Percentiles rank a stretch among this genome's conserved stretches.
Evolutionary conservation across 1,284 basidiomycete species (phyloP).

Genomic region (Ustilago vetiveriae): DNA sequence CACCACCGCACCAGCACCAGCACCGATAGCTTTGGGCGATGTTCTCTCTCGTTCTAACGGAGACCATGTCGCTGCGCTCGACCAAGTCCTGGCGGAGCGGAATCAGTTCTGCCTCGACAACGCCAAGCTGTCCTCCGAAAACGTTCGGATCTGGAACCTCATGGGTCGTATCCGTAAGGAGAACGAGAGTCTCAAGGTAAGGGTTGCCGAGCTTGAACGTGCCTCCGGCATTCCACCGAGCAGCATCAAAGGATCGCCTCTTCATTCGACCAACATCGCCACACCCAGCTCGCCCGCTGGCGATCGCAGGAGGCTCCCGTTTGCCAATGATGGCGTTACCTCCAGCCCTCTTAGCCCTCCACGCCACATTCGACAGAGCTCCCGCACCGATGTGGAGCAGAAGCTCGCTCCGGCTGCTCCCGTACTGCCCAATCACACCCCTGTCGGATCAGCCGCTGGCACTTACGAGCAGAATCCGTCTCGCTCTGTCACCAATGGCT

Average conservation of each 20-base stretch:
- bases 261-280: conserved; percentile 10
- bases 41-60: conserved; percentile 42
- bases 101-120: conserved; percentile 57
- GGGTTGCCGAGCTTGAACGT: conserved; percentile 33
- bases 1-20: conserved; percentile 20
- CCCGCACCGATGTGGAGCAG: conserved; percentile 27
- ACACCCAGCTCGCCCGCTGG: conserved; percentile 35
- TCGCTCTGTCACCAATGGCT: conserved; percentile 17
- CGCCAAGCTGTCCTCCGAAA: conserved; percentile 57
- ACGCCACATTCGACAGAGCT: conserved; percentile 33
- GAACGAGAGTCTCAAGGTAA: conserved; percentile 57
- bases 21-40: conserved; percentile 53
- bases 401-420: conserved; percentile 8
- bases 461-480: conserved; percentile 3
- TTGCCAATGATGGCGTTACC: conserved; percentile 18
- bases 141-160: conserved; percentile 61
- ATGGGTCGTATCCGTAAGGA: conserved; percentile 59
- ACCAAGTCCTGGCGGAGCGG: conserved; percentile 57
- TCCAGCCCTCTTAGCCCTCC: conserved; percentile 36
- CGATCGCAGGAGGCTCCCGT: conserved; percentile 32
- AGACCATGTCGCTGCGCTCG: conserved; percentile 51
- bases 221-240: conserved; percentile 11
- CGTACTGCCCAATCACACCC: not conserved
- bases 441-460: not conserved
- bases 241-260: conserved; percentile 21